Base-by-base conservation (phyloP, 1,139 yeast species). In the Meyerozyma elateridarum region DNA sequence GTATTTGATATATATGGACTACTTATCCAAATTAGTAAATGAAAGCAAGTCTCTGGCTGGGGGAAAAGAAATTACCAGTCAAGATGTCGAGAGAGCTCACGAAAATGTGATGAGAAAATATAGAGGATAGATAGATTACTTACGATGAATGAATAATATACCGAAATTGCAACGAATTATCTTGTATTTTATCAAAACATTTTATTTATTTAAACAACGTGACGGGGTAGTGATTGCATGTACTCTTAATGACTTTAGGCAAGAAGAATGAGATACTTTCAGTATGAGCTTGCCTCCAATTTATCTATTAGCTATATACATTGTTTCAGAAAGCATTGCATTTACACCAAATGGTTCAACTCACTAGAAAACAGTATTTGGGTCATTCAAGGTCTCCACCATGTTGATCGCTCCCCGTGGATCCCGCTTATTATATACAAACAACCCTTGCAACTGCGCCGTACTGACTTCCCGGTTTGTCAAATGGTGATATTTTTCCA, bases 361-460 rank as follows among this genome's bases (percentile, higher is more conserved):
- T n/a, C n/a, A n/a, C 29, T 44, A 56, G 44, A 61, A 59, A 14
- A 56, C 59, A 28, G 51, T 46, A 36, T 59, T 51, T 9, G 69
- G 67, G 34, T 55, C 45, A 31, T 49, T 54, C 39, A 67, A 56
- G 3, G 64, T 53, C 30, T 56, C 67, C 11, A 84, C 73, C 80
- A 82, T 82, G 7, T 63, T 64, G 26, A 89, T 63, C 1, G 97
- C 95, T 9, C 74, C 74, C 27, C 71, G 70, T 0, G 98, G 96
- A 42, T 80, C 81, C 39, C 84, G 73, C 57, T 91, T 91, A 60
- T 87, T 85, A 63, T 85, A 87, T 7, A 91, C 96, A 67, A 91
- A 91, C 37, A 91, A 69, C 2, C 98, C 99, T 56, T 91, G 98
- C 39, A 91, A 66, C 52, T 85, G 95, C 1, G 99, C 99, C 0